Conservation (phyloP, 345 rosid genomes). For the Murraya koenigii region DNA sequence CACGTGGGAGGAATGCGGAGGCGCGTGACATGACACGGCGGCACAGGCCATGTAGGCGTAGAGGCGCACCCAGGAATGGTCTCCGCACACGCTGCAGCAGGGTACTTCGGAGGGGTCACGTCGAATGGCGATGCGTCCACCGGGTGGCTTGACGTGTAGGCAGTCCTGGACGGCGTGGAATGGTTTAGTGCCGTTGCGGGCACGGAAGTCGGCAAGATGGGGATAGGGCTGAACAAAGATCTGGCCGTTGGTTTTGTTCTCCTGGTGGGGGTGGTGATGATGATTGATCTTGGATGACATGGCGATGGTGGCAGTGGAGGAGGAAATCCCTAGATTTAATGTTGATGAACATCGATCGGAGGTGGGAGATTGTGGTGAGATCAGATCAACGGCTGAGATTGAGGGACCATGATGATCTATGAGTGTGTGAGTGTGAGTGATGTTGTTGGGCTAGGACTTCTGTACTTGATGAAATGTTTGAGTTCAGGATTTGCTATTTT, state of each 20-base stretch:
- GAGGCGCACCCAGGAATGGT: conserved; percentile 35
- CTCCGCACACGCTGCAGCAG: conserved; percentile 40
- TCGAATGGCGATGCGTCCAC: conserved; percentile 50
- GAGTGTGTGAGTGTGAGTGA: background rate
- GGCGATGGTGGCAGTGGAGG: no score
- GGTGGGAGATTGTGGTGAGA: no score
- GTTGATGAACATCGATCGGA: no score
- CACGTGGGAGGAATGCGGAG: conserved; percentile 38
- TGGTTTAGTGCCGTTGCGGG: conserved; percentile 43
- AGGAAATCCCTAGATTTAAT: no score
- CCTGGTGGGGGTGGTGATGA: no score
- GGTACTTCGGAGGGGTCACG: conserved; percentile 51
- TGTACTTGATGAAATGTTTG: background rate
- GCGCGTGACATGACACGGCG: conserved; percentile 47
- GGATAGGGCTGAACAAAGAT: conserved; percentile 36
- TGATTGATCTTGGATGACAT: no score
- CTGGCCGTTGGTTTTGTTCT: conserved; percentile 34
- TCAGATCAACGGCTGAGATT: no score
- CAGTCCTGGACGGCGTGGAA: conserved; percentile 53
- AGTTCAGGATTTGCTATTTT: background rate
- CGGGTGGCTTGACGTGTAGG: conserved; percentile 57
- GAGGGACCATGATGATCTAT: no score
- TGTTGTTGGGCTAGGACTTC: no score
- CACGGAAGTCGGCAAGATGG: conserved; percentile 52
- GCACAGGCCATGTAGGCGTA: conserved; percentile 64